phyloP scores from a whole-genome alignment of 495 filamentous ascomycete genomes.

The Talaromyces borbonicus region DNA sequence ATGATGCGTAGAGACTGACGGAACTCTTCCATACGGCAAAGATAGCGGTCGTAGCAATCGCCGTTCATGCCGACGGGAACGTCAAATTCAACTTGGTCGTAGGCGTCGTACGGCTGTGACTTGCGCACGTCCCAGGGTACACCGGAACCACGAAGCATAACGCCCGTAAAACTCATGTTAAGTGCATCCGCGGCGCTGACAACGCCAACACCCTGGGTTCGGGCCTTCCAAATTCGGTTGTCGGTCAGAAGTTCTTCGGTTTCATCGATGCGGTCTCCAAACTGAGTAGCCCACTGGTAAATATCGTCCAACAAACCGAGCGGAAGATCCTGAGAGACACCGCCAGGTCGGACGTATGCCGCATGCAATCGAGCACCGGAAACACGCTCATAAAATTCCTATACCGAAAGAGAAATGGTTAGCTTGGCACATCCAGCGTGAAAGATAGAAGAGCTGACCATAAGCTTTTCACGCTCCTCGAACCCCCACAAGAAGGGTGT shows the following conservation, averaged over 20 bases:
- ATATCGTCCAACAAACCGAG: constrained; percentile 96
- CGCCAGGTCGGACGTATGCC: constrained; percentile 95
- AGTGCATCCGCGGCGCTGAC: constrained; percentile 86
- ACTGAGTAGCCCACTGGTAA: constrained; percentile 99
- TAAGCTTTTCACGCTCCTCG: constrained; percentile 98
- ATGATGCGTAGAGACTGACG: constrained; percentile 95
- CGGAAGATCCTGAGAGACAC: constrained; percentile 92
- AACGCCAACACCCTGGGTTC: constrained; percentile 85
- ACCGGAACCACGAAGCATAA: constrained; percentile 95
- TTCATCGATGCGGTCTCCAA: constrained; percentile 97
- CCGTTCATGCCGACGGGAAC: constrained; percentile 94
- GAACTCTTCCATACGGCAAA: constrained; percentile 99
- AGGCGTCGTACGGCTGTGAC: constrained; percentile 91
- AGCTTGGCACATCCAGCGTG: neutral
- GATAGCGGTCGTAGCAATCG: constrained; percentile 98
- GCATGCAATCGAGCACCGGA: constrained; percentile 97
- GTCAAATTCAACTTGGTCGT: constrained; percentile 95
- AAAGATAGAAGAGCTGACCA: constrained; percentile 51
- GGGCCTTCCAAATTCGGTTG: constrained; percentile 96
- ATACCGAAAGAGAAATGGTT: too few species aligned
- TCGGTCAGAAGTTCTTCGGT: constrained; percentile 98
- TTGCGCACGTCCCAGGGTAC: constrained; percentile 98
- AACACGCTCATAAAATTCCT: constrained; percentile 99
- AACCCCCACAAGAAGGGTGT: constrained; percentile 99
- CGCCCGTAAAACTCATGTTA: constrained; percentile 91